Evolutionary conservation across 495 filamentous ascomycete genomes (phyloP), one percentile per base, ranked within the genome.

Genomic region (Penicillium manginii): DNA sequence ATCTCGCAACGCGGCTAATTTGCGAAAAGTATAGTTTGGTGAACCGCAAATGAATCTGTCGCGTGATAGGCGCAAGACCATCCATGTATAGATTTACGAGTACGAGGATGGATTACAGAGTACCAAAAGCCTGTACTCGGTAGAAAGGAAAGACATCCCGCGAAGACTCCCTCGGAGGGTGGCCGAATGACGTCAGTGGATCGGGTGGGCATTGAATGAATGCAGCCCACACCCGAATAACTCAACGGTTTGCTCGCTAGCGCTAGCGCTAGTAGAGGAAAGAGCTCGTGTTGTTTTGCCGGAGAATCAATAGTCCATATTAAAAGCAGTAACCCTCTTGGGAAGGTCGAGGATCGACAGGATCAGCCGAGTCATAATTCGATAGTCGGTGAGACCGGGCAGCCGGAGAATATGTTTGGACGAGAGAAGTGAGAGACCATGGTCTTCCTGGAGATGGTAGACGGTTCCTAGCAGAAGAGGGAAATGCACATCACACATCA

Each of bases 281-380:
- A 19, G 14, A 19, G 40, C 40, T 43, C 40, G 40, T 43, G 17
- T 43, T 43, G 1, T 8, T n/a, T 9, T 29, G 26, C 40, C 17
- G 15, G 17, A 18, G 15, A 47, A 47, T 26, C 9, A 19, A 47
- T 22, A 11, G n/a, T 47, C 18, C 18, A 23, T 14, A 23, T 22
- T 47, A 8, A 22, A 11, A 47, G 21, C 45, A 47, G 45, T 22
- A 47, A 19, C 40, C 40, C 17, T 47, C 21, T n/a, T 47, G 18
- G 43, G 43, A 47, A 26, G 21, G 19, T 47, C 19, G 21, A 47
- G 45, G 45, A 47, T 47, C 45, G 19, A 47, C 45, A 47, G 19
- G 21, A 26, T 47, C 18, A 23, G 21, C 22, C 21, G 21, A 22
- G 45, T 47, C 7, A 21, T 26, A 2, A 15, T 2, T 47, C 45